phyloP scores from a whole-genome alignment of 2,329 filamentous ascomycete genomes.

The Xenosphaeropsis pyriputrescens region DNA sequence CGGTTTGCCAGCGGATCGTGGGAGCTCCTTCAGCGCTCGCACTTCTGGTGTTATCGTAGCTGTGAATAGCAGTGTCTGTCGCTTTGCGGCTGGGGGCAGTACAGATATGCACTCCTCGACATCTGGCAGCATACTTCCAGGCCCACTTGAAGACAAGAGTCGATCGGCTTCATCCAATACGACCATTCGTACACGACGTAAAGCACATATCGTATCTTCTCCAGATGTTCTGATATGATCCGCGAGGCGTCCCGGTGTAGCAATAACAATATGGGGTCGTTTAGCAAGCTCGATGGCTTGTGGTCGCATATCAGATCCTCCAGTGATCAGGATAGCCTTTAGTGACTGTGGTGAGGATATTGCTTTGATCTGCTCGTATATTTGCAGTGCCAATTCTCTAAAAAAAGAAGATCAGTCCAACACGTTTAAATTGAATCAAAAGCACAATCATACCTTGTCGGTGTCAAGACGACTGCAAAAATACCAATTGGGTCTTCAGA shows the following conservation, averaged over 20 bases:
- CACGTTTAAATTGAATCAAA: not conserved
- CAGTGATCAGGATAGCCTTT: slow-evolving; percentile 80
- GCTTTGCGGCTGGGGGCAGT: slow-evolving; percentile 59
- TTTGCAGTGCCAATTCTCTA: slow-evolving; percentile 84
- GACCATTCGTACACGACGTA: slow-evolving; percentile 68
- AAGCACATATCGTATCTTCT: slow-evolving; percentile 72
- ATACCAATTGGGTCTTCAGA: slow-evolving; percentile 83
- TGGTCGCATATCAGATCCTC: slow-evolving; percentile 80
- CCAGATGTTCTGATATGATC: slow-evolving; percentile 90
- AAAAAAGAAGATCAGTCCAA: slow-evolving; percentile 6
- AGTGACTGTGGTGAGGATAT: slow-evolving; percentile 79
- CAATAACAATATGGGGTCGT: slow-evolving; percentile 83
- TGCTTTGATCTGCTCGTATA: slow-evolving; percentile 90
- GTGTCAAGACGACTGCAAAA: slow-evolving; percentile 79
- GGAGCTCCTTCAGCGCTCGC: slow-evolving; percentile 67
- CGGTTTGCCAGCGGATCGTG: slow-evolving; percentile 50
- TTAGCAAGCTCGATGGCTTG: slow-evolving; percentile 76
- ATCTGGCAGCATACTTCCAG: slow-evolving; percentile 87
- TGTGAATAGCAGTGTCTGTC: slow-evolving; percentile 94
- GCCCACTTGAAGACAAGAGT: slow-evolving; percentile 55
- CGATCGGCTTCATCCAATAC: slow-evolving; percentile 95
- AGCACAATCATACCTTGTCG: slow-evolving; percentile 44
- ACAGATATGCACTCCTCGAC: slow-evolving; percentile 76
- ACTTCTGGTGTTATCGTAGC: slow-evolving; percentile 92
- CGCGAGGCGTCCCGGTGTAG: slow-evolving; percentile 82